A percentile compares a stretch with the other conserved stretches of the same genome.
phyloP scores from a whole-genome alignment of 257 asterid genomes.

The Jacaranda mimosifolia region DNA sequence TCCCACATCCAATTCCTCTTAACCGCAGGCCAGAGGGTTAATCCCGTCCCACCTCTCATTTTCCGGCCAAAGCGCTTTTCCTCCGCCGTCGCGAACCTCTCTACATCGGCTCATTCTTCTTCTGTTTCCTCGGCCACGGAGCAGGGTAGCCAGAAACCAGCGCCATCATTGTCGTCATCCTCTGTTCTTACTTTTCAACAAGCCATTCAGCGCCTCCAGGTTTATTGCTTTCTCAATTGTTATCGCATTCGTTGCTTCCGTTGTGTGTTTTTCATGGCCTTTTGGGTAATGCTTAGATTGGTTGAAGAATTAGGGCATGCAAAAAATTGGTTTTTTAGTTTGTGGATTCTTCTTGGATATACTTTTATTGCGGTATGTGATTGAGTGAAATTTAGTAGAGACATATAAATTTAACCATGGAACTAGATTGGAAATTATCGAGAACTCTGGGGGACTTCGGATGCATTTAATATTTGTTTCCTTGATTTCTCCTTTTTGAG shows the following conservation, averaged over 20 bases:
- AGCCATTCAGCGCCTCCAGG: constrained; percentile 98
- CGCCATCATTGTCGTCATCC: constrained; percentile 36
- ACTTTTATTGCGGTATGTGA: no score
- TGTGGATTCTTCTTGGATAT: not conserved
- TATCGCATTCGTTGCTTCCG: not conserved
- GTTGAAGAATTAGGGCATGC: not conserved
- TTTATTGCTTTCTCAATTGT: constrained; percentile 17
- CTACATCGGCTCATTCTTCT: no score
- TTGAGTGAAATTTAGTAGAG: no score
- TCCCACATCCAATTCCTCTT: constrained; percentile 49
- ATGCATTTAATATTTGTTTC: no score
- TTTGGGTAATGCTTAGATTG: not conserved
- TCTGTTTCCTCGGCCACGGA: constrained; percentile 40
- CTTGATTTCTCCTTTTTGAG: no score
- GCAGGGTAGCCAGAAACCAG: constrained; percentile 39
- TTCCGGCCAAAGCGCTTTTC: constrained; percentile 47
- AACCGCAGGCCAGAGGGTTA: constrained; percentile 37
- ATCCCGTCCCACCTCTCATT: constrained; percentile 30
- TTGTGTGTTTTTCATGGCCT: not conserved
- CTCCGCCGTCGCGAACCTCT: constrained; percentile 38
- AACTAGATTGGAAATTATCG: no score
- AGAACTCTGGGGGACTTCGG: no score
- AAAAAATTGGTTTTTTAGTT: not conserved
- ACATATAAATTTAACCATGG: no score
- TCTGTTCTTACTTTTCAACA: constrained; percentile 84